Percentiles rank a stretch among this genome's conserved stretches.
Evolutionary conservation across 1,284 basidiomycete species (phyloP).

Genomic region (Clitocybe nebularis): DNA sequence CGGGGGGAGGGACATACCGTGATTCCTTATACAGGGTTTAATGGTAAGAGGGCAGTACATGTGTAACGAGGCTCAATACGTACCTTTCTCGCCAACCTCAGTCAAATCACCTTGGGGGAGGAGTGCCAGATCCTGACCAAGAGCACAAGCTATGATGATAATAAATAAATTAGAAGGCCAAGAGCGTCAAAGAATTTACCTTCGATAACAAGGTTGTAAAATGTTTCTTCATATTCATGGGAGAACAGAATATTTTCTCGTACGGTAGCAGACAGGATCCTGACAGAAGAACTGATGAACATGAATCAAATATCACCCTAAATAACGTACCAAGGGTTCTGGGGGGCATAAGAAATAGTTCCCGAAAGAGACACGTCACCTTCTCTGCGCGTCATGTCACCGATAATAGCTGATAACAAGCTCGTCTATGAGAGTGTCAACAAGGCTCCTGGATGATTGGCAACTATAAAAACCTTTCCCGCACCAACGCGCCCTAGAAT

Average conservation of each 20-base stretch:
- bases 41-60: not conserved
- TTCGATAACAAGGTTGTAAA: slow-evolving; percentile 74
- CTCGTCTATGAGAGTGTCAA: slow-evolving; percentile 47
- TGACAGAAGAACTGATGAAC: no score
- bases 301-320: slow-evolving; percentile 5
- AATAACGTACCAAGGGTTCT: slow-evolving; percentile 75
- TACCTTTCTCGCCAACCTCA: slow-evolving; percentile 74
- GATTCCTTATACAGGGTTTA: slow-evolving; percentile 23
- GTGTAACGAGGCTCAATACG: not conserved
- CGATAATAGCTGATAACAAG: slow-evolving; percentile 74
- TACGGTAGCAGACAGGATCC: slow-evolving; percentile 82
- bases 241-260: slow-evolving; percentile 91
- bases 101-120: slow-evolving; percentile 73
- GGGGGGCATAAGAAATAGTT: slow-evolving; percentile 83
- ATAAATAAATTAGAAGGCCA: slow-evolving; percentile 1
- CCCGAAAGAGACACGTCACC: slow-evolving; percentile 75
- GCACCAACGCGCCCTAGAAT: slow-evolving; percentile 90
- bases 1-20: slow-evolving; percentile 22
- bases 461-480: slow-evolving; percentile 66
- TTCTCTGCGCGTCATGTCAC: slow-evolving; percentile 81
- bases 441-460: not conserved
- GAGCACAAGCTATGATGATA: slow-evolving; percentile 70
- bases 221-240: slow-evolving; percentile 79
- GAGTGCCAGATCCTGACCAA: slow-evolving; percentile 79
- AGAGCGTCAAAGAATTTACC: slow-evolving; percentile 33